Conservation (phyloP, 495 filamentous ascomycete species). For the Usnea hakonensis region DNA sequence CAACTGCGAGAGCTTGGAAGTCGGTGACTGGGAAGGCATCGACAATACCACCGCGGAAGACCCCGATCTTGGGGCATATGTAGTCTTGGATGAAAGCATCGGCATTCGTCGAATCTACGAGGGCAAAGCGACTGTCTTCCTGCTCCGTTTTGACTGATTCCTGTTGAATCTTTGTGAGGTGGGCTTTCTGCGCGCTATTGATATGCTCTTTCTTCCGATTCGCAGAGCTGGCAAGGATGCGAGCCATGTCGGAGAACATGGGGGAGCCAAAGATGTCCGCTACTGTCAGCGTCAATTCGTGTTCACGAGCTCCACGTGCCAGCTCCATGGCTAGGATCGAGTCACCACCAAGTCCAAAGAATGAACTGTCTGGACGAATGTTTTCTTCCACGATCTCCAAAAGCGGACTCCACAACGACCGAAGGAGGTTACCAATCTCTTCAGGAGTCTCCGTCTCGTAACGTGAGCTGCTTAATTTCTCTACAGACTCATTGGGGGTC, state of each 20-base stretch:
- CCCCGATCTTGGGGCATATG: constrained; percentile 47
- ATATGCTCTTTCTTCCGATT: constrained; percentile 15
- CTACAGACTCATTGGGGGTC: background rate
- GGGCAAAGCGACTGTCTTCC: constrained; percentile 29
- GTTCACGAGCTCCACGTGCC: constrained; percentile 48
- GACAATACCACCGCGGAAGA: constrained; percentile 48
- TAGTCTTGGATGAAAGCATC: constrained; percentile 39
- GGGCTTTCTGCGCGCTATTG: constrained; percentile 18
- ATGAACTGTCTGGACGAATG: constrained; percentile 38
- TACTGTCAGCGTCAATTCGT: constrained; percentile 49
- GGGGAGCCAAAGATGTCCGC: constrained; percentile 44
- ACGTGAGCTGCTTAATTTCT: background rate
- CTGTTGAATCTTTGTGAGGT: background rate
- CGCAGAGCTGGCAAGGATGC: constrained; percentile 26
- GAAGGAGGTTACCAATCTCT: constrained; percentile 29
- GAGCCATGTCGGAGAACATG: constrained; percentile 41
- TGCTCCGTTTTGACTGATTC: background rate
- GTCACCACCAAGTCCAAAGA: constrained; percentile 45
- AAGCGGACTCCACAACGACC: constrained; percentile 40
- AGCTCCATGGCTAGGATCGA: constrained; percentile 63
- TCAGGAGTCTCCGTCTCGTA: constrained; percentile 7
- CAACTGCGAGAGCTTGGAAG: constrained; percentile 57
- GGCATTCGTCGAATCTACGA: constrained; percentile 34
- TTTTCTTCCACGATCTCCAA: constrained; percentile 35
- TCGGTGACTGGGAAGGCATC: constrained; percentile 56